Evolutionary conservation across 2,329 filamentous ascomycete species (phyloP).

Genomic region (Boeremia exigua): DNA sequence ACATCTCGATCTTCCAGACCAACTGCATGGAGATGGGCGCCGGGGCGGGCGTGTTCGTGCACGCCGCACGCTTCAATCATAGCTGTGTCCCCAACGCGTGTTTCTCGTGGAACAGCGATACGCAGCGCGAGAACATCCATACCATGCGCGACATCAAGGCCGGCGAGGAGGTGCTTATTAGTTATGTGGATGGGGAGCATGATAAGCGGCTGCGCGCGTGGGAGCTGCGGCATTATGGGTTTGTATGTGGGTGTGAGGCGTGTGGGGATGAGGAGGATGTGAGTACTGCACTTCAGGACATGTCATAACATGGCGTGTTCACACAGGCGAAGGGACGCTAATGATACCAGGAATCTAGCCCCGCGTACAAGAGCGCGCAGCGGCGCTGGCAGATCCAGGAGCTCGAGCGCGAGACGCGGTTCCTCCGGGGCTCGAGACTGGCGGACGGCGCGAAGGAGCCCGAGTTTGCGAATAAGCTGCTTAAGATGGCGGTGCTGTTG

Average conservation of each 20-base stretch:
- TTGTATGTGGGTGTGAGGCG: constrained; percentile 46
- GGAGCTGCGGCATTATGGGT: constrained; percentile 47
- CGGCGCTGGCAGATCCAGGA: constrained; percentile 42
- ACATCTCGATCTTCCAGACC: constrained; percentile 49
- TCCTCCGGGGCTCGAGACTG: constrained; percentile 23
- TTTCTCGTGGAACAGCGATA: constrained; percentile 43
- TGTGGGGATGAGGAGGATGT: constrained; percentile 41
- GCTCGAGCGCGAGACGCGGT: constrained; percentile 39
- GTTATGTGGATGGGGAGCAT: constrained; percentile 47
- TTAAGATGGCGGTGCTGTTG: constrained; percentile 38
- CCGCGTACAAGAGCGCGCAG: constrained; percentile 37
- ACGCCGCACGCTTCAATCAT: constrained; percentile 51
- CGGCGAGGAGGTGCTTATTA: constrained; percentile 49
- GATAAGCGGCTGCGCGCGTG: constrained; percentile 36
- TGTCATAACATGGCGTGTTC: too few species aligned
- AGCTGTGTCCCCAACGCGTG: constrained; percentile 50
- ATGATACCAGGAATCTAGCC: background rate
- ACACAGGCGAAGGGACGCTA: too few species aligned
- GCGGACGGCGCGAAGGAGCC: constrained; percentile 19
- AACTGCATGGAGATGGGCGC: constrained; percentile 49
- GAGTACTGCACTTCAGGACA: background rate
- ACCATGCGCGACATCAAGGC: constrained; percentile 40
- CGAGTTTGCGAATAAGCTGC: constrained; percentile 28
- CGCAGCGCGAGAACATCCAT: constrained; percentile 41
- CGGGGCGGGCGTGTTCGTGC: constrained; percentile 45